Evolutionary conservation across 2,329 filamentous ascomycete genomes (phyloP).

Genomic region (Neospermospora avenae): DNA sequence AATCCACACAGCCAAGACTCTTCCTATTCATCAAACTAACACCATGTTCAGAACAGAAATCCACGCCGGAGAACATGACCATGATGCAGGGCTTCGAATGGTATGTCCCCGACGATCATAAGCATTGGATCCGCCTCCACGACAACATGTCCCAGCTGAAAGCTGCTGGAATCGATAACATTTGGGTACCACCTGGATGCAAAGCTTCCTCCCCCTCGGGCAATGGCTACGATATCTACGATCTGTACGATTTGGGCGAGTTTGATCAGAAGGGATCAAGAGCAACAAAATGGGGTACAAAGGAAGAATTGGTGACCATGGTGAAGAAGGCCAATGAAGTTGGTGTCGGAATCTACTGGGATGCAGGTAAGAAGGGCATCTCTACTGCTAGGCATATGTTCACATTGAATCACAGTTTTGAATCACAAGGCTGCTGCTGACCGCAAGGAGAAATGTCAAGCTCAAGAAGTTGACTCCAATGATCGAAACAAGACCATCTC

Average conservation of each 20-base stretch:
- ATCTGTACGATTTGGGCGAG: conserved; percentile 68
- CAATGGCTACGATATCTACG: conserved; percentile 69
- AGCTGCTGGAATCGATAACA: conserved; percentile 55
- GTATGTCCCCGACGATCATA: conserved; percentile 60
- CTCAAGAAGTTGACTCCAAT: conserved; percentile 60
- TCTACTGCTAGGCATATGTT: background rate
- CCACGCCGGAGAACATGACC: conserved; percentile 47
- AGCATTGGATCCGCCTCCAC: conserved; percentile 59
- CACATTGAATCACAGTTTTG: conserved; percentile 45
- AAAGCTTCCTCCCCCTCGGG: conserved; percentile 60
- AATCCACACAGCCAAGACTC: background rate
- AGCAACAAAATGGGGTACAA: conserved; percentile 67
- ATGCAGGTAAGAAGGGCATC: conserved; percentile 42
- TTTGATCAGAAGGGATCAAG: conserved; percentile 66
- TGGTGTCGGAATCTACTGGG: conserved; percentile 61
- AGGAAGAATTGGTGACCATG: conserved; percentile 56
- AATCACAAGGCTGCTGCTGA: conserved; percentile 72
- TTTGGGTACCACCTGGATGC: conserved; percentile 70
- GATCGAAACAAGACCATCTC: conserved; percentile 55
- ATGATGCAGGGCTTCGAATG: conserved; percentile 73
- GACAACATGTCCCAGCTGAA: conserved; percentile 51
- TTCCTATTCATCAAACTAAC: background rate
- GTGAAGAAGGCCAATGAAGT: conserved; percentile 47
- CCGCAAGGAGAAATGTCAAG: conserved; percentile 57
- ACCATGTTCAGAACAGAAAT: conserved; percentile 21